These are phyloP conservation scores for Aspergillus heteromorphus DNA, from an alignment of 495 filamentous ascomycete species.

Conservation along the genomic window DNA sequence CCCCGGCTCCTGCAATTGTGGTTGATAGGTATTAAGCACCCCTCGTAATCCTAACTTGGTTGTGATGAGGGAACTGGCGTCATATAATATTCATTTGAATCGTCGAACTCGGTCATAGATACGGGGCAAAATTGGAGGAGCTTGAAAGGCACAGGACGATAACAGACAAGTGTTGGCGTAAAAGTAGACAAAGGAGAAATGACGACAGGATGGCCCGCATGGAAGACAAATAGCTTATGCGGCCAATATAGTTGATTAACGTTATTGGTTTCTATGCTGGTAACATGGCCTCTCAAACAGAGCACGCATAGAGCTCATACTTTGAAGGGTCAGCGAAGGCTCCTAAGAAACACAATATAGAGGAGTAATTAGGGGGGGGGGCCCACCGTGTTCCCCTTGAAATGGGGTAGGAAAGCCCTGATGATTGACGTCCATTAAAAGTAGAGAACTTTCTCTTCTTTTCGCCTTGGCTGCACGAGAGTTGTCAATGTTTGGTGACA, in stretches of 20 bases:
- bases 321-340: background rate
- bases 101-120: slow-evolving; percentile 11
- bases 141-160: background rate
- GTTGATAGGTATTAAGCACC: slow-evolving; percentile 38
- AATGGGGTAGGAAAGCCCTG: slow-evolving; percentile 21
- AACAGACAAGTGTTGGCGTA: background rate
- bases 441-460: slow-evolving; percentile 54
- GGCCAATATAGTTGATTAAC: background rate
- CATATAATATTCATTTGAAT: slow-evolving; percentile 26
- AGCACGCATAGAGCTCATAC: background rate
- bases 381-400: slow-evolving; percentile 14
- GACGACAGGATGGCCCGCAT: background rate
- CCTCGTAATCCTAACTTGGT: slow-evolving; percentile 8
- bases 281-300: background rate
- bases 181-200: background rate
- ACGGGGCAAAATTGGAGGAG: slow-evolving; percentile 2
- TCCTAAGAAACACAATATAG: background rate
- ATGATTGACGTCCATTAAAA: slow-evolving; percentile 44
- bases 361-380: background rate
- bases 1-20: slow-evolving; percentile 31
- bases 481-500: slow-evolving; percentile 34
- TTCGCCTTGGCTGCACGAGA: slow-evolving; percentile 43
- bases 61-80: slow-evolving; percentile 11
- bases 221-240: background rate
- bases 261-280: background rate